Conservation (phyloP, 345 rosid genomes). For the Noccaea caerulescens region DNA sequence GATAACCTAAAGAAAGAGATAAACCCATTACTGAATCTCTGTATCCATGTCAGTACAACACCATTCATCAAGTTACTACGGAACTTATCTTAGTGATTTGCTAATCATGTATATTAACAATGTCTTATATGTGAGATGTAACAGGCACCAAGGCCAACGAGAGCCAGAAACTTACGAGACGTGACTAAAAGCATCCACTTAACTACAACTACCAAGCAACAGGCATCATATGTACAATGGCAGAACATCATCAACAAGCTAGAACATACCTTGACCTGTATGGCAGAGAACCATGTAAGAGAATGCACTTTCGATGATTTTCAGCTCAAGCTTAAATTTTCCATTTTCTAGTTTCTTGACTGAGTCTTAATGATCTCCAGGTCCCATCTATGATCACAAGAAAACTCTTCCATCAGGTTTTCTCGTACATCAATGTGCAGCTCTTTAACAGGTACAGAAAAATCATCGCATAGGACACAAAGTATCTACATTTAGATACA, state of each 20-base stretch:
- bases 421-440: slow-evolving; percentile 71
- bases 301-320: not conserved
- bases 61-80: slow-evolving; percentile 21
- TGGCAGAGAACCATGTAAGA: slow-evolving; percentile 61
- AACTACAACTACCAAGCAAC: slow-evolving; percentile 53
- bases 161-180: slow-evolving; percentile 52
- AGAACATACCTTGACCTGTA: slow-evolving; percentile 49
- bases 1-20: slow-evolving; percentile 71
- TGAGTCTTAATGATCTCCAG: slow-evolving; percentile 45
- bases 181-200: slow-evolving; percentile 52
- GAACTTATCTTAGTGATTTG: slow-evolving; percentile 10
- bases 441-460: slow-evolving; percentile 64
- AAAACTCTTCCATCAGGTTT: slow-evolving; percentile 58
- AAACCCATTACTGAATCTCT: slow-evolving; percentile 56
- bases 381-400: slow-evolving; percentile 59
- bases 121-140: slow-evolving; percentile 28
- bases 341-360: slow-evolving; percentile 20
- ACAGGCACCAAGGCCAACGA: slow-evolving; percentile 61
- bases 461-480: not conserved
- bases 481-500: slow-evolving; percentile 9
- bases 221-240: slow-evolving; percentile 67
- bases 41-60: slow-evolving; percentile 60
- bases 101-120: slow-evolving; percentile 4
- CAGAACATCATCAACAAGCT: slow-evolving; percentile 59
- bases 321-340: slow-evolving; percentile 11